Base-by-base conservation (phyloP, 768 basidiomycete species). In the Melanogaster broomeanus region DNA sequence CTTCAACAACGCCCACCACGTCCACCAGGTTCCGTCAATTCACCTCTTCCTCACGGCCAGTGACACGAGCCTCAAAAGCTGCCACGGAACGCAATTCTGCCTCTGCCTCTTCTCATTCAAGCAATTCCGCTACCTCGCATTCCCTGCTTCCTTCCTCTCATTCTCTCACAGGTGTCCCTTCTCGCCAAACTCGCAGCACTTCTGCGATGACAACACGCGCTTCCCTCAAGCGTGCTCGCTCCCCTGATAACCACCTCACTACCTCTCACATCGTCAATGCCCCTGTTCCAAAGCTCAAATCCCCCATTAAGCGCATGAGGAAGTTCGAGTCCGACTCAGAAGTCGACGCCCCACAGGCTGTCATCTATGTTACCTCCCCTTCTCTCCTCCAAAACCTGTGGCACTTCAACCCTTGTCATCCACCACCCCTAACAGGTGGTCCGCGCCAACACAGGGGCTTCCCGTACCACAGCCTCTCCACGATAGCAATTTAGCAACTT, bases 371-470 rank as follows among this genome's bases (percentile, higher is more conserved):
- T 12, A 43, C 55, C 3, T 48, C 57, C 49, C 51, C n/a, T 25
- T 53, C 3, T 38, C 54, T 52, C 39, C 66, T 56, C 47, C 80
- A 76, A 64, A 78, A 71, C 42, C 65, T 64, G 47, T 73, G 24
- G 71, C 71, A 1, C 60, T 73, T 21, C 70, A 75, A 7, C 31
- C 25, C 19, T 43, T 21, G 27, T 55, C 45, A 22, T 48, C 49
- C 10, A 27, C 24, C 18, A 28, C 56, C n/a, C 46, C 53, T 34
- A 52, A 27, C 44, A 42, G 22, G 27, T 8, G 22, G 27, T 8
- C 40, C 25, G 53, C 42, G 30, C 48, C 19, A 24, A 52, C 5
- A 16, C 61, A 25, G 38, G 42, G 16, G 10, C 52, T 46, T 24
- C 24, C 16, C 6, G 40, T 47, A 6, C 21, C 51, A 61, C 41